Conservation (phyloP, 2,329 filamentous ascomycete species). For the Neopestalotiopsis clavispora region DNA sequence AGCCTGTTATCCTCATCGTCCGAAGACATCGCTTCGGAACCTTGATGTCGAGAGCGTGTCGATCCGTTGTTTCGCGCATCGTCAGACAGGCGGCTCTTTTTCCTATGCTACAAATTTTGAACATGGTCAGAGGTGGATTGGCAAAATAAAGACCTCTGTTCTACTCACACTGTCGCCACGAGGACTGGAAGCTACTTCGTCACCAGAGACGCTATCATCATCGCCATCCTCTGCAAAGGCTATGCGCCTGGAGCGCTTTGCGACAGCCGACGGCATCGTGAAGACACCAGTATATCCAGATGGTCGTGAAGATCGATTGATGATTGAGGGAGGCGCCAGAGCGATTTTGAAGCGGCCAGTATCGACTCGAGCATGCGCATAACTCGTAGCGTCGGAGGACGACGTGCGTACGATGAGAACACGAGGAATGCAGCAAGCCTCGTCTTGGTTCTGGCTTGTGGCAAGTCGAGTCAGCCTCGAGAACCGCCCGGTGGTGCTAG, state of each 20-base stretch:
- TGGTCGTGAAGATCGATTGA: background rate
- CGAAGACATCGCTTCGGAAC: slow-evolving; percentile 21
- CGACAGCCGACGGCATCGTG: slow-evolving; percentile 32
- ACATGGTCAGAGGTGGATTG: slow-evolving; percentile 19
- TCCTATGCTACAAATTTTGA: slow-evolving; percentile 35
- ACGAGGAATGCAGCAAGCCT: no score
- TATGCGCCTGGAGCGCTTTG: slow-evolving; percentile 49
- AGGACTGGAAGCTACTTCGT: slow-evolving; percentile 47
- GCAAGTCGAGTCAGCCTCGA: no score
- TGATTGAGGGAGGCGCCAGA: background rate
- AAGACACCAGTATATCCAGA: background rate
- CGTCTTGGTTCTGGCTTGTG: no score
- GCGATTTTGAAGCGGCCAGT: background rate
- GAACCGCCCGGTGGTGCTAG: background rate
- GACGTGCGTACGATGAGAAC: no score
- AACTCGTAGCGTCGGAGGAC: no score
- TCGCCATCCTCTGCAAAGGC: slow-evolving; percentile 38
- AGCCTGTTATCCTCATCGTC: slow-evolving; percentile 37
- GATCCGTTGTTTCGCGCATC: slow-evolving; percentile 24
- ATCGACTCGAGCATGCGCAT: background rate
- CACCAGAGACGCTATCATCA: slow-evolving; percentile 40
- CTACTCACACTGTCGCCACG: slow-evolving; percentile 44
- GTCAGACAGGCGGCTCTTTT: slow-evolving; percentile 43
- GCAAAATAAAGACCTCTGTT: slow-evolving; percentile 13
- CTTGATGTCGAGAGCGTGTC: slow-evolving; percentile 5